Evolutionary conservation across 179 eudicot genomes (phyloP), one percentile per base, ranked within the genome.

Genomic region (Beta lomatogona): DNA sequence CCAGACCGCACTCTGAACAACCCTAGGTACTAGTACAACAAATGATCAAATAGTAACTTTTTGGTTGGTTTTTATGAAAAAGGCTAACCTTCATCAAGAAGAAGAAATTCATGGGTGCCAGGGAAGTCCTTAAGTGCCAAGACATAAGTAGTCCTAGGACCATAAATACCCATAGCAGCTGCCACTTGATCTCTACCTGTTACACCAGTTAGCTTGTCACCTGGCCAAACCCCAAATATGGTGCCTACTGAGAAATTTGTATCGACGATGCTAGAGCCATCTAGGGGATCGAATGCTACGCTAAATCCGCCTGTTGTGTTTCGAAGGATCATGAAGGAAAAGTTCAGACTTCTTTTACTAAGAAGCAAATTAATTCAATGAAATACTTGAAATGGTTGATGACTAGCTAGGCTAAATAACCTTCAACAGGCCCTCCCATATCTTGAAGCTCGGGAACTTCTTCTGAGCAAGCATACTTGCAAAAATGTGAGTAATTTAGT

Each of bases 381-480:
- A 71, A 4, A 28, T 48, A 21, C 13, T 55, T 46, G 16, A 58
- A 4, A 28, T 48, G 41, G 19, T 55, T 46, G 16, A 58, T 44
- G n/a, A 25, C 15, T 6, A 25, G 9, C 15, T 6, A 25, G 9
- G 36, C 13, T 54, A 55, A 76, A 75, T 57, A 19, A 93, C 98
- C 98, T 92, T 96, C 91, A 71, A 45, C 88, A 16, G 99, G 97
- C 53, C 98, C 99, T 86, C 91, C 98, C 98, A 92, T 97, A 79
- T 94, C 98, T 87, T 94, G 98, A 67, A 97, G 97, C 86, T 93
- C 95, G 44, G 99, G 98, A 57, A 97, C 89, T 85, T 97, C 98
- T 81, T 97, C 98, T 48, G 99, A 97, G 91, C 99, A 97, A 84
- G 98, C 99, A 73, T 97, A 97, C 87, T 97, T 97, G 97, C 99